A percentile compares a stretch with the other conserved stretches of the same genome.
phyloP scores from a whole-genome alignment of 257 asterid species.

The Penstemon eatonii region DNA sequence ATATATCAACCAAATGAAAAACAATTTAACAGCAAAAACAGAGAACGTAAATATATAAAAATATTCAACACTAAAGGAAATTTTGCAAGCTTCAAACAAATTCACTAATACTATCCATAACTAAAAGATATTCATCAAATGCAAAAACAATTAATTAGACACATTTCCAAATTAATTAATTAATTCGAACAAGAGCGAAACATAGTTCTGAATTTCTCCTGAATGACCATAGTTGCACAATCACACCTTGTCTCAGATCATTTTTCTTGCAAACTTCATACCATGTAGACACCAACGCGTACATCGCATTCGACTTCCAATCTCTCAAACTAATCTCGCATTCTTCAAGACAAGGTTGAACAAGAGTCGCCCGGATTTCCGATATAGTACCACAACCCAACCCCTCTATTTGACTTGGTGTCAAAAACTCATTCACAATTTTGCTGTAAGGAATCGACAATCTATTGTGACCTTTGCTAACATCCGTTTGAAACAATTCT shows the following conservation, averaged over 20 bases:
- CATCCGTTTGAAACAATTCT: not conserved
- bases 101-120: no score
- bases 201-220: not conserved
- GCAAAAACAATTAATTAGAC: no score
- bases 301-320: not conserved
- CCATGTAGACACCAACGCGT: not conserved
- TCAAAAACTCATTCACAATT: no score
- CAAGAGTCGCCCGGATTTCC: not conserved
- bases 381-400: no score
- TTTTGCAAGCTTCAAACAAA: no score
- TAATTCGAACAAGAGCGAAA: not conserved
- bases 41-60: no score
- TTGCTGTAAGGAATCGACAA: not conserved
- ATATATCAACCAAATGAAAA: no score
- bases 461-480: not conserved
- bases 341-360: not conserved
- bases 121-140: no score
- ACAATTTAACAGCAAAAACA: no score
- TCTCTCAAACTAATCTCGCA: not conserved
- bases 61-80: no score
- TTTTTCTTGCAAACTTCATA: not conserved
- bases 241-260: not conserved
- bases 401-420: no score
- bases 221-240: conserved; percentile 2
- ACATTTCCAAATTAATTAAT: no score